Evolutionary conservation across 192 early-diverging fungal species (phyloP).

Genomic region (Rhizoclosmatium sp.): DNA sequence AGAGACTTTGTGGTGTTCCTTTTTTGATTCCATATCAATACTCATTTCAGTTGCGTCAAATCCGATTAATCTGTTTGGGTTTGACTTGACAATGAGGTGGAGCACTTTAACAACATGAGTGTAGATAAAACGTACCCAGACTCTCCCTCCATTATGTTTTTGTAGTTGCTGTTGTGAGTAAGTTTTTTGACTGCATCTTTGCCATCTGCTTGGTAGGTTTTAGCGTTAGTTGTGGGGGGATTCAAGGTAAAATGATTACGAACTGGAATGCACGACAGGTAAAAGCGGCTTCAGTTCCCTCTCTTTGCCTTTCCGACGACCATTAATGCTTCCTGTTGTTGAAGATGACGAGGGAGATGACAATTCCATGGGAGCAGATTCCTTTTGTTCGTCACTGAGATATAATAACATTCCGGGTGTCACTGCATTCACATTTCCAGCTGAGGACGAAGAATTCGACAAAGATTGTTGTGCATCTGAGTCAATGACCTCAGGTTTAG

Average conservation of each 20-base stretch:
- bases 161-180: conserved; percentile 81
- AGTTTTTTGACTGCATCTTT: conserved; percentile 58
- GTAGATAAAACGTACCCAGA: conserved; percentile 65
- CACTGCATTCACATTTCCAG: conserved; percentile 5
- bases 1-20: conserved; percentile 92
- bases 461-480: background rate
- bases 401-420: conserved; percentile 25
- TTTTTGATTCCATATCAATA: conserved; percentile 79
- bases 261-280: no score
- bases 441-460: no score
- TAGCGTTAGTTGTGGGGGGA: background rate
- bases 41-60: conserved; percentile 81
- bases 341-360: background rate
- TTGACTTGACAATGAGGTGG: background rate
- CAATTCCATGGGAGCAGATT: background rate
- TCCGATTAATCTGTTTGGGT: conserved; percentile 47
- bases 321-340: background rate
- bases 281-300: no score
- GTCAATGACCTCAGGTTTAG: background rate
- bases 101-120: conserved; percentile 12
- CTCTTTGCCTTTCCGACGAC: background rate
- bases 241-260: background rate
- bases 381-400: conserved; percentile 20
- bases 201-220: conserved; percentile 10
- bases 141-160: conserved; percentile 86